phyloP scores from a whole-genome alignment of 305 asterid genomes.

The Fraxinus platypoda region DNA sequence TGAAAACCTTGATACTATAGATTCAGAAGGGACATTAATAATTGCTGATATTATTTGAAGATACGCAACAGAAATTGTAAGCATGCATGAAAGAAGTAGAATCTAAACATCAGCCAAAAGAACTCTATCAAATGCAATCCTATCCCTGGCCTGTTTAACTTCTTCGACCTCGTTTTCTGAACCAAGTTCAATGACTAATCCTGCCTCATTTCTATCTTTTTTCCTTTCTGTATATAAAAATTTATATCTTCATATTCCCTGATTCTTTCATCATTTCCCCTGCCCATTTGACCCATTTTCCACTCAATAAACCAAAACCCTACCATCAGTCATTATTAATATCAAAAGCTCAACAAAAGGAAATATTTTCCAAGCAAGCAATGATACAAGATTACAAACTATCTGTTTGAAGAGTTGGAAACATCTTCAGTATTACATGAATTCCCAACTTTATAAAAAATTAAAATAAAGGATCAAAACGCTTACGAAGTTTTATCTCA shows the following conservation, averaged over 20 bases:
- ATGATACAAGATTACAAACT: conserved; percentile 1
- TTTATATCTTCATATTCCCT: not conserved
- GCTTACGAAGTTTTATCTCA: conserved; percentile 78
- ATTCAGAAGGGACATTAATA: not conserved
- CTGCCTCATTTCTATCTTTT: not conserved
- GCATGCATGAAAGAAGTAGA: not conserved
- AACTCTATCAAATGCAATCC: not conserved
- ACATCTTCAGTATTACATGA: conserved; percentile 3
- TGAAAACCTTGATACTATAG: not conserved
- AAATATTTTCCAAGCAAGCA: not conserved
- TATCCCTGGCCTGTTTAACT: not conserved
- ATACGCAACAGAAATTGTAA: not conserved
- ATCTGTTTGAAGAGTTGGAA: not conserved
- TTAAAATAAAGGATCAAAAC: conserved; percentile 1
- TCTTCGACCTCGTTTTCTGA: not conserved
- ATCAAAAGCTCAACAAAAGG: conserved; percentile 2
- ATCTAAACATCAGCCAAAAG: not conserved
- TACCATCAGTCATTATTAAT: not conserved
- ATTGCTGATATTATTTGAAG: not conserved
- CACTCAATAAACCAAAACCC: not conserved
- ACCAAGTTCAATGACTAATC: not conserved
- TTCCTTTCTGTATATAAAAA: not conserved
- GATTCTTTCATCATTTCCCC: not conserved
- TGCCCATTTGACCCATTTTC: not conserved
- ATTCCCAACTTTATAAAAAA: not conserved